Conservation (phyloP, 2,329 filamentous ascomycete genomes). For the Fusarium pseudograminearum region DNA sequence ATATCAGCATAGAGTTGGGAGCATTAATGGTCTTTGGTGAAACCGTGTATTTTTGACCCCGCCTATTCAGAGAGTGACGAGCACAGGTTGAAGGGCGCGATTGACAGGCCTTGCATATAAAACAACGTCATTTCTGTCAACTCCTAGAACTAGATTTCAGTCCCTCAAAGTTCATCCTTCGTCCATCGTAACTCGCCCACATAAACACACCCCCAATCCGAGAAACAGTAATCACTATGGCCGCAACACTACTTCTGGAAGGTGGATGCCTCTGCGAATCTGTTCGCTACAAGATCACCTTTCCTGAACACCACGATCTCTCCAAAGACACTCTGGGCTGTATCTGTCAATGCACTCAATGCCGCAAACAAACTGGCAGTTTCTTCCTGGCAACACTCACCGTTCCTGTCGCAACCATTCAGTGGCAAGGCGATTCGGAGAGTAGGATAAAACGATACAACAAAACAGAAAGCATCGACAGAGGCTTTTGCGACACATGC, state of each 20-base stretch:
- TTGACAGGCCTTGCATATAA: neutral
- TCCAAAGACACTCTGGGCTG: neutral
- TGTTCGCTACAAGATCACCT: slow-evolving; percentile 10
- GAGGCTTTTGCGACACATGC: slow-evolving; percentile 12
- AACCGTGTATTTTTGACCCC: neutral
- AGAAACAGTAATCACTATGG: neutral
- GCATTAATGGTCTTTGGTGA: neutral
- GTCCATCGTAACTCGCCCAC: neutral
- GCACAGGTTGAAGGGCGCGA: neutral
- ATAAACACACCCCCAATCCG: neutral
- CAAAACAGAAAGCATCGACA: neutral
- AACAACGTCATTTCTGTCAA: neutral
- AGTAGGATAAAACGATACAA: neutral
- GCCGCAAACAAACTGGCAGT: slow-evolving; percentile 22
- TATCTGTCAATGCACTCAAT: slow-evolving; percentile 22
- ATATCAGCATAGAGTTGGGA: neutral
- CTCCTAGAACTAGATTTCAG: neutral
- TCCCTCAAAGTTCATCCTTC: neutral
- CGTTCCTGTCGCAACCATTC: rapidly evolving
- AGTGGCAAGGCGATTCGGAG: neutral
- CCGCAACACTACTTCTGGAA: neutral
- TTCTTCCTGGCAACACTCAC: slow-evolving; percentile 11
- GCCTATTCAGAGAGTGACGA: neutral
- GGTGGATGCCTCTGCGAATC: slow-evolving; percentile 15
- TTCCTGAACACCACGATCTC: neutral